Base-by-base conservation (phyloP, 345 rosid genomes). In the Brassica juncea region DNA sequence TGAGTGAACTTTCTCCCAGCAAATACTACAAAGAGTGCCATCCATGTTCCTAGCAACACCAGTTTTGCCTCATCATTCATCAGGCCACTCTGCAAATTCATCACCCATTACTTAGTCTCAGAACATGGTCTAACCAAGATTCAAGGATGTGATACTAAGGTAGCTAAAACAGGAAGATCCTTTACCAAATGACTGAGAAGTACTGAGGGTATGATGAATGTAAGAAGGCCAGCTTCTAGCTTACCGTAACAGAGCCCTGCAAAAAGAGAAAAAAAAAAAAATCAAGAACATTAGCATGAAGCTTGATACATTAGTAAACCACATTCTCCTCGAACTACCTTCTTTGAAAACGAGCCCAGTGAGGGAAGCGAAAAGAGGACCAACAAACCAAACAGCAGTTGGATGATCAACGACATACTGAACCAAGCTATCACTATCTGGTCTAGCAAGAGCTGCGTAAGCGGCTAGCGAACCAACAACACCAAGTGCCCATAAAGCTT, bases 261-360 rank as follows among this genome's bases (percentile, higher is more conserved):
- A 61, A 23, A 16, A 6, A 73, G 2, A 71, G 49, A 57, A 73
- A 71, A 49, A 61, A 28, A 81, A 67, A 6, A 68, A 79, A 59
- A 25, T 25, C 78, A 77, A 77, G 58, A 35, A 52, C 64, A 70
- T 70, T 0, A 0, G 27, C 21, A 66, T 25, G 19, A 72, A 54
- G 58, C 74, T 3, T 35, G 9, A 58, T n/a, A n/a, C n/a, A n/a
- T n/a, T n/a, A n/a, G n/a, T n/a, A n/a, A n/a, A n/a, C n/a, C n/a
- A n/a, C n/a, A n/a, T n/a, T n/a, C n/a, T n/a, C n/a, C n/a, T n/a
- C n/a, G 7, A 54, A 31, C 4, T 84, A 92, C 99, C 99, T 88
- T 94, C 98, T 85, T 94, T 94, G 67, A 94, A 94, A 77, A 94
- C 98, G 1, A 94, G 97, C 10, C 97, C 97, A 0, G 99, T 94